Conservation (phyloP, 2,329 filamentous ascomycete species). For the Pezicula carpinea region DNA sequence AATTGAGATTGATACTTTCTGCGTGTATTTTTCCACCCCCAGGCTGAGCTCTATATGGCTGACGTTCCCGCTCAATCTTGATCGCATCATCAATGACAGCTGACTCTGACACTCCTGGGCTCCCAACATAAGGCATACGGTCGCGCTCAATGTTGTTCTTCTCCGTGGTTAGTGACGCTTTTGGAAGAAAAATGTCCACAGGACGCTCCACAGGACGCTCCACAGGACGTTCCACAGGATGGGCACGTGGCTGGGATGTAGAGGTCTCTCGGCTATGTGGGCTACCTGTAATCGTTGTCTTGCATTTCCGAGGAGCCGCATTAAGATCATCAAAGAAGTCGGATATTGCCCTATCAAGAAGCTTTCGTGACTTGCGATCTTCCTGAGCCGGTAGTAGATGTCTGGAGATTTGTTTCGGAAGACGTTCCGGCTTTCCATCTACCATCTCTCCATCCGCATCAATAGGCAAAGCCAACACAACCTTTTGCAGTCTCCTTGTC, state of each 20-base stretch:
- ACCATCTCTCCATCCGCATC: conserved; percentile 48
- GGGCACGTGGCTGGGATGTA: conserved; percentile 14
- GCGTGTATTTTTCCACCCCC: conserved; percentile 54
- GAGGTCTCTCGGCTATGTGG: conserved; percentile 17
- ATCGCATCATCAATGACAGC: conserved; percentile 38
- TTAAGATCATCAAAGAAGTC: conserved; percentile 39
- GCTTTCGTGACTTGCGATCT: conserved; percentile 52
- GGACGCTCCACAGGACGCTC: too few species aligned
- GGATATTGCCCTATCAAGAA: conserved; percentile 56
- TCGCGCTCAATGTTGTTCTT: conserved; percentile 29
- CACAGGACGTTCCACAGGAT: too few species aligned
- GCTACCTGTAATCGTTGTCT: conserved; percentile 22
- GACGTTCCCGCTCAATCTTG: conserved; percentile 60
- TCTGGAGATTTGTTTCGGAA: conserved; percentile 74
- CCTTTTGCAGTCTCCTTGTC: conserved; percentile 62
- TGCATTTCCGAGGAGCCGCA: conserved; percentile 37
- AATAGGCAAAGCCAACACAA: conserved; percentile 68
- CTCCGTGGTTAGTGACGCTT: conserved; percentile 15
- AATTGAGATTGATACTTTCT: conserved; percentile 24
- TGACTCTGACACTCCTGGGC: conserved; percentile 28
- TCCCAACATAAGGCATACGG: conserved; percentile 33
- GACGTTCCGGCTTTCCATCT: conserved; percentile 62
- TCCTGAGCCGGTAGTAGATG: conserved; percentile 61
- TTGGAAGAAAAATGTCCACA: conserved; percentile 20
- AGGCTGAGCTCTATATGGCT: conserved; percentile 57